These are phyloP conservation scores for Wickerhamiella kurtzmanii DNA, from an alignment of 805 yeast genomes.

Conservation along the genomic window DNA sequence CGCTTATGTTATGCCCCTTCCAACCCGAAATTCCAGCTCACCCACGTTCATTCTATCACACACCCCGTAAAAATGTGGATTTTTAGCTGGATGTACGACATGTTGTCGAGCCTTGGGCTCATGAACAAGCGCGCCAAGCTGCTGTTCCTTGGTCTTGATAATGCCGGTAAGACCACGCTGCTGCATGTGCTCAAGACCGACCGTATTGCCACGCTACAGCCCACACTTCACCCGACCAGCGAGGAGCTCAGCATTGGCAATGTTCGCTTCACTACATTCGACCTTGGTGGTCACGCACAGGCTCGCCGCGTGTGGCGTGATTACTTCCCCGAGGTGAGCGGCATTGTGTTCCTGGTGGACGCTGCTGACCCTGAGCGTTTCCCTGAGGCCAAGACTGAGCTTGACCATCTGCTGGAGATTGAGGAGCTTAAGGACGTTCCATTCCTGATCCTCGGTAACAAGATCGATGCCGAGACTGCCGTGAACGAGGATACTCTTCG, in stretches of 20 bases:
- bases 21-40: not conserved
- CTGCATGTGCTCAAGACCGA: slow-evolving; percentile 83
- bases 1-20: not conserved
- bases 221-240: slow-evolving; percentile 94
- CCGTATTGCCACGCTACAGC: slow-evolving; percentile 93
- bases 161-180: slow-evolving; percentile 92
- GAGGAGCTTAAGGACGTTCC: slow-evolving; percentile 87
- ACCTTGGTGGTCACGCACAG: slow-evolving; percentile 96
- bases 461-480: slow-evolving; percentile 87
- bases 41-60: not conserved
- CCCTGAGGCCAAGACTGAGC: slow-evolving; percentile 86
- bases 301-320: slow-evolving; percentile 99
- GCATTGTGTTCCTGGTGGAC: slow-evolving; percentile 90
- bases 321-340: slow-evolving; percentile 98
- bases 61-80: slow-evolving; percentile 29
- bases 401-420: slow-evolving; percentile 82
- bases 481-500: slow-evolving; percentile 90
- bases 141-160: slow-evolving; percentile 89
- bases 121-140: slow-evolving; percentile 95
- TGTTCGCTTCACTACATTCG: slow-evolving; percentile 94
- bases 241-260: slow-evolving; percentile 96
- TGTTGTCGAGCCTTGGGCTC: slow-evolving; percentile 63
- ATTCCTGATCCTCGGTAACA: slow-evolving; percentile 87
- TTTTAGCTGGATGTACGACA: slow-evolving; percentile 48
- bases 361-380: slow-evolving; percentile 95